Base-by-base conservation (phyloP, 2,329 filamentous ascomycete genomes). In the Trichoderma cornu-damae region DNA sequence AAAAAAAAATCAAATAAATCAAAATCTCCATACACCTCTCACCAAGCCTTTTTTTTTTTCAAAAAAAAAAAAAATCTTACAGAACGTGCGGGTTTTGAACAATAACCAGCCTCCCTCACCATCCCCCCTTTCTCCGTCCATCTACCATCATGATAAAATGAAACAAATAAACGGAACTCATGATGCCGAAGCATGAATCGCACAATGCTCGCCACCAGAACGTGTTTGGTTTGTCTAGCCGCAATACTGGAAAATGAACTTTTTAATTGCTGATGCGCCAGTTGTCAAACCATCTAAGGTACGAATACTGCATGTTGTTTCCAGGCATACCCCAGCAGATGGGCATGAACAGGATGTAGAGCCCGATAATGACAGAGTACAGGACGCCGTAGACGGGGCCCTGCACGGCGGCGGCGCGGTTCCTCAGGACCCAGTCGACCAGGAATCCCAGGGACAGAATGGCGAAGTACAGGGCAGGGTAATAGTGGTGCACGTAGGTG, bases 401-500 rank as follows among this genome's bases (percentile, higher is more conserved):
- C 72, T 89, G 85, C 28, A 90, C 67, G 40, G 72, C 75, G 68
- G 82, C 82, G 64, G 79, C 80, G 62, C 89, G 77, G 66, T 82
- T 85, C 63, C 86, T 81, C 46, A 90, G 83, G 61, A 86, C 78
- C 86, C 90, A 97, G 72, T 97, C 91, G 56, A 89, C 75, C 64
- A 91, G 82, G 80, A 99, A 99, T 54, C 92, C 93, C 61, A 92
- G 84, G 14, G 83, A 84, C 44, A 99, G 78, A 63, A 99, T 96
- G 66, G 94, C 92, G 72, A 97, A 99, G 79, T 97, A 99, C 9
- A 99, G 83, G 8, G 94, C 94, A 9, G 94, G 94, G 73, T 97
- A 99, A 79, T 99, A 99, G 77, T 99, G 94, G 73, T 99, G 94
- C 55, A 99, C 94, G 69, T 99, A 99, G 14, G 94, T 99, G 60